phyloP scores from a whole-genome alignment of 495 filamentous ascomycete species.

The Beverwykella pulmonaria region DNA sequence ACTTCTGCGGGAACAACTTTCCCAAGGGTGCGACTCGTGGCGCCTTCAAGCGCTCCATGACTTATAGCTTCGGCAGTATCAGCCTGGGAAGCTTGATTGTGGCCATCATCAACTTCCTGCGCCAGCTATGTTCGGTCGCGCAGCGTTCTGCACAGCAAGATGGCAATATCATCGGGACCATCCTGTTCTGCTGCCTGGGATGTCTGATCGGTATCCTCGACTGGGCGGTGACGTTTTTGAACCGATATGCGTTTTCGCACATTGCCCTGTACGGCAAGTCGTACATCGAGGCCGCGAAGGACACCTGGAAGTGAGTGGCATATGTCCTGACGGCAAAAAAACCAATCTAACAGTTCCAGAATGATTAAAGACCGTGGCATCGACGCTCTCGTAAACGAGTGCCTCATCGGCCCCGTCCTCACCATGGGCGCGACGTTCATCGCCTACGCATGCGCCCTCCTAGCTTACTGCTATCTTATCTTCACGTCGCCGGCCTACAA shows the following conservation, averaged over 20 bases:
- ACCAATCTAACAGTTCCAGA: conserved; percentile 29
- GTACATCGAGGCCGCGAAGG: conserved; percentile 82
- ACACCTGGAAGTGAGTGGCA: conserved; percentile 69
- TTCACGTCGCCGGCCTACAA: conserved; percentile 82
- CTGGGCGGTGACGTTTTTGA: conserved; percentile 80
- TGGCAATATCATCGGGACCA: conserved; percentile 68
- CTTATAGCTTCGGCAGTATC: conserved; percentile 91
- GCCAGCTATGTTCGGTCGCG: conserved; percentile 75
- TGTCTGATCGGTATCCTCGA: conserved; percentile 78
- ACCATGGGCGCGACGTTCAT: conserved; percentile 84
- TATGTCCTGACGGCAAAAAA: not conserved
- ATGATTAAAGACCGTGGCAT: conserved; percentile 92
- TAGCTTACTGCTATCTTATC: conserved; percentile 82
- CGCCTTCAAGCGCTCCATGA: conserved; percentile 73
- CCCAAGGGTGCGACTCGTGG: conserved; percentile 77
- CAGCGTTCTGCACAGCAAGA: conserved; percentile 63
- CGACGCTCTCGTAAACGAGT: conserved; percentile 87
- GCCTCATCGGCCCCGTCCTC: conserved; percentile 86
- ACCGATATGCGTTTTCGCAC: conserved; percentile 87
- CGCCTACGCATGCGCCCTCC: conserved; percentile 75
- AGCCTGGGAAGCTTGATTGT: conserved; percentile 82
- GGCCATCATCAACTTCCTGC: conserved; percentile 81
- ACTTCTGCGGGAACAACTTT: conserved; percentile 74
- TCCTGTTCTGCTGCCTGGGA: conserved; percentile 70
- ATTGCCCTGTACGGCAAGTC: conserved; percentile 89